phyloP scores from a whole-genome alignment of 2,329 filamentous ascomycete genomes.

The Penicillium digitatum region DNA sequence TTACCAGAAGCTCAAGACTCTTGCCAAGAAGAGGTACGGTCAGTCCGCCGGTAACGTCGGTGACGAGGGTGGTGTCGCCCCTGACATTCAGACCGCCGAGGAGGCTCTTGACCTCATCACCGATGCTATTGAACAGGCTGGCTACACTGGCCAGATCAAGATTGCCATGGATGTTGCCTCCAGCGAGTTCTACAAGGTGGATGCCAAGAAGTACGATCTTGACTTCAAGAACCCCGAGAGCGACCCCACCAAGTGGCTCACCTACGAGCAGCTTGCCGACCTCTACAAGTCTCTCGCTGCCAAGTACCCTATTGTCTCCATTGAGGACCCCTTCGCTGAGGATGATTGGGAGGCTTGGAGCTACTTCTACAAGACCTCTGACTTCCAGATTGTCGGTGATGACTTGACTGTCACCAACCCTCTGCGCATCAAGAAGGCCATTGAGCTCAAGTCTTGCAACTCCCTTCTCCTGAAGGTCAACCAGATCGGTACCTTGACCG shows the following conservation, averaged over 20 bases:
- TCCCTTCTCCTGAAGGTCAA: constrained; percentile 98
- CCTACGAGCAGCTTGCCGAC: constrained; percentile 92
- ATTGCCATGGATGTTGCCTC: constrained; percentile 99
- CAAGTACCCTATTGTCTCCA: constrained; percentile 98
- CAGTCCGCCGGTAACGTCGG: constrained; percentile 98
- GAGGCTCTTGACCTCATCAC: constrained; percentile 97
- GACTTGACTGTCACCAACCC: constrained; percentile 99
- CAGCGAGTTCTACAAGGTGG: constrained; percentile 98
- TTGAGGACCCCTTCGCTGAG: constrained; percentile 98
- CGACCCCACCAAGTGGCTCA: constrained; percentile 95
- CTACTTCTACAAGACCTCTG: constrained; percentile 99
- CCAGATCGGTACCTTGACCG: constrained; percentile 98
- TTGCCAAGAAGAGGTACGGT: constrained; percentile 99
- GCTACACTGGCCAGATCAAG: constrained; percentile 93
- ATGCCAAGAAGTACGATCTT: constrained; percentile 98
- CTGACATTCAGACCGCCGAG: constrained; percentile 94
- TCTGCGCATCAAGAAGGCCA: constrained; percentile 98
- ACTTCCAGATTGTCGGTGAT: constrained; percentile 98
- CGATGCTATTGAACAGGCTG: constrained; percentile 87
- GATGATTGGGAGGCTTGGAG: constrained; percentile 99
- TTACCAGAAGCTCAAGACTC: constrained; percentile 94
- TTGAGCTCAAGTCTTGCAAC: constrained; percentile 98
- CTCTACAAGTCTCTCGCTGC: constrained; percentile 80
- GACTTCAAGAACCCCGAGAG: constrained; percentile 99
- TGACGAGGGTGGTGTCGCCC: constrained; percentile 98